These are phyloP conservation scores for Lignosus rhinocerotis DNA, from an alignment of 1,284 basidiomycete species.

Conservation along the genomic window DNA sequence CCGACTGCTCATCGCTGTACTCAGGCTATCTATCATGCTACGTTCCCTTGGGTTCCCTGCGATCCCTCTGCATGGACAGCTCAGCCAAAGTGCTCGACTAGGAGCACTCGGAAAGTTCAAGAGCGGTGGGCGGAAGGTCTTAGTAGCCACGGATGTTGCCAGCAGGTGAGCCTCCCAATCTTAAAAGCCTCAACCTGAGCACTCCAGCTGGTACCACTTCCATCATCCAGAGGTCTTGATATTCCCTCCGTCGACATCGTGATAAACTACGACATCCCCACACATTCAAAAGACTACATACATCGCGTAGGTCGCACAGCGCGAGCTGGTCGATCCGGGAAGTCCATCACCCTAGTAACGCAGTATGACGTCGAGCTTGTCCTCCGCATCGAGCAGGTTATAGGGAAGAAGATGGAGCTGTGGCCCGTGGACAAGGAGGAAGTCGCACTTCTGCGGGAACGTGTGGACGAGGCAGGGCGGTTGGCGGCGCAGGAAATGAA, in stretches of 20 bases:
- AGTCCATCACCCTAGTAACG: slow-evolving; percentile 94
- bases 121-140: slow-evolving; percentile 85
- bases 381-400: slow-evolving; percentile 91
- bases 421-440: slow-evolving; percentile 93
- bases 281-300: slow-evolving; percentile 99
- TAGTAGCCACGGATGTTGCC: slow-evolving; percentile 98
- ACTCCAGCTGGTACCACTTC: not conserved
- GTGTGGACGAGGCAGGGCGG: slow-evolving; percentile 88
- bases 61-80: slow-evolving; percentile 94
- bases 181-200: not conserved
- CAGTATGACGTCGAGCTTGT: slow-evolving; percentile 99
- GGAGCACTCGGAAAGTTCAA: slow-evolving; percentile 98
- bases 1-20: not conserved
- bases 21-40: slow-evolving; percentile 85
- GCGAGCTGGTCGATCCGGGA: slow-evolving; percentile 93
- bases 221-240: slow-evolving; percentile 76
- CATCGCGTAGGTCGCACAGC: slow-evolving; percentile 98
- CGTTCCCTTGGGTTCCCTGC: slow-evolving; percentile 93
- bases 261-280: slow-evolving; percentile 98
- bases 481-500: slow-evolving; percentile 82
- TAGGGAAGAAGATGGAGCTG: slow-evolving; percentile 90
- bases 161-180: slow-evolving; percentile 57
- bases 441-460: slow-evolving; percentile 84
- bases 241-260: slow-evolving; percentile 97
- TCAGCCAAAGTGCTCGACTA: slow-evolving; percentile 91